Percentiles rank a stretch among this genome's conserved stretches.
Conservation (phyloP, 352 stramenopile genomes). For the Phytophthora sansomeana region DNA sequence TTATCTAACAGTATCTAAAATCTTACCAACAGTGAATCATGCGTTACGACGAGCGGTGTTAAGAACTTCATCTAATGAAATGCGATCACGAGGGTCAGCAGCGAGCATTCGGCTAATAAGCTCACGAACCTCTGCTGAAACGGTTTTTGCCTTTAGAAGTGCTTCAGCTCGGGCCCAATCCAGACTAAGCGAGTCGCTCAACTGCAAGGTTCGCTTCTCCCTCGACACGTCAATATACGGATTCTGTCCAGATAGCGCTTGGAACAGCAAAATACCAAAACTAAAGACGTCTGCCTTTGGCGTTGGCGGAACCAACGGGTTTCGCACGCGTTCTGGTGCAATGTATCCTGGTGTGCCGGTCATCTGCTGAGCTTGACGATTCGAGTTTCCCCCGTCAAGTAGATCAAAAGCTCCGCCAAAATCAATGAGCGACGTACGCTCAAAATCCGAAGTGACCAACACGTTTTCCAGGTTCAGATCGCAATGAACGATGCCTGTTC, state of each 20-base stretch:
- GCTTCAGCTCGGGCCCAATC: slow-evolving; percentile 51
- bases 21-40: no score
- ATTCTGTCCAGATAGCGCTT: slow-evolving; percentile 65
- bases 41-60: slow-evolving; percentile 12
- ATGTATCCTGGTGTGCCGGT: slow-evolving; percentile 74
- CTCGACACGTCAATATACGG: slow-evolving; percentile 45
- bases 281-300: slow-evolving; percentile 63
- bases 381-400: slow-evolving; percentile 9
- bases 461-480: slow-evolving; percentile 99
- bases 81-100: slow-evolving; percentile 39
- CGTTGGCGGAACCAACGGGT: slow-evolving; percentile 47
- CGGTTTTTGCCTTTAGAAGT: slow-evolving; percentile 32
- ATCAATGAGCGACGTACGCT: slow-evolving; percentile 58
- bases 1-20: no score
- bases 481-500: slow-evolving; percentile 94
- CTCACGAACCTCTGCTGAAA: slow-evolving; percentile 42
- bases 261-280: slow-evolving; percentile 66
- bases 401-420: slow-evolving; percentile 65
- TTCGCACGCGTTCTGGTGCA: slow-evolving; percentile 57
- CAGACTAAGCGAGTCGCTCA: slow-evolving; percentile 53
- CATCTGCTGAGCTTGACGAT: slow-evolving; percentile 31
- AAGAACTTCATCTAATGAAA: slow-evolving; percentile 43
- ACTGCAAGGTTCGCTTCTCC: slow-evolving; percentile 39
- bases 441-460: slow-evolving; percentile 51
- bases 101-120: slow-evolving; percentile 55